phyloP scores from a whole-genome alignment of 805 yeast genomes.

The Candida hungchunana region DNA sequence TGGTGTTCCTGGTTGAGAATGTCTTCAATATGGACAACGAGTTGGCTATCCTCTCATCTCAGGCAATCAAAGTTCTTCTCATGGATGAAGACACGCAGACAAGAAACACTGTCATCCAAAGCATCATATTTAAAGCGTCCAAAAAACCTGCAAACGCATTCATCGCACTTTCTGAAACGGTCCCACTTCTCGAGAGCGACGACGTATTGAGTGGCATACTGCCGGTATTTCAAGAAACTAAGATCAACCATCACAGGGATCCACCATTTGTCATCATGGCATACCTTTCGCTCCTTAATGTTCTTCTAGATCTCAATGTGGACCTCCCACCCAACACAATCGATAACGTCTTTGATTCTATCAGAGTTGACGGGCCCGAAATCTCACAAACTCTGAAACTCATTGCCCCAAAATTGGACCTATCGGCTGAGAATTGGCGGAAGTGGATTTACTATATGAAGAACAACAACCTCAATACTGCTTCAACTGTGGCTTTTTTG shows the following conservation, averaged over 20 bases:
- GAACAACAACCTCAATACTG: conserved; percentile 35
- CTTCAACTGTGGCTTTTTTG: conserved; percentile 33
- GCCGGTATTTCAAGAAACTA: conserved; percentile 10
- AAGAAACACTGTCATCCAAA: conserved; percentile 2
- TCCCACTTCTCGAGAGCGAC: conserved; percentile 9
- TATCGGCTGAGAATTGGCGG: conserved; percentile 10
- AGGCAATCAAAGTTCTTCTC: conserved; percentile 29
- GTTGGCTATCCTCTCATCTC: conserved; percentile 38
- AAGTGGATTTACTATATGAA: conserved; percentile 36
- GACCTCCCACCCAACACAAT: conserved; percentile 5
- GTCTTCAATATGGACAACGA: conserved; percentile 38
- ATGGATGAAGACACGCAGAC: not conserved
- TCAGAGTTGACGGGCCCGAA: conserved; percentile 17
- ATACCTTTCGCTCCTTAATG: conserved; percentile 24
- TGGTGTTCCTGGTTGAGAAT: conserved; percentile 30
- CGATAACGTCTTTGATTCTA: conserved; percentile 21
- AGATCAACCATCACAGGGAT: conserved; percentile 23
- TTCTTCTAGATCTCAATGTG: conserved; percentile 3
- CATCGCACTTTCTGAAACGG: conserved; percentile 20
- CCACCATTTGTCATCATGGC: conserved; percentile 21
- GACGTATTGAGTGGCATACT: conserved; percentile 1
- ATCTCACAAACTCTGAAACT: conserved; percentile 5
- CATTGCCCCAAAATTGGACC: conserved; percentile 13
- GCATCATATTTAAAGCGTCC: conserved; percentile 9
- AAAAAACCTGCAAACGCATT: conserved; percentile 16